These are phyloP conservation scores for Firmiana major DNA, from an alignment of 345 rosid genomes.

Conservation along the genomic window DNA sequence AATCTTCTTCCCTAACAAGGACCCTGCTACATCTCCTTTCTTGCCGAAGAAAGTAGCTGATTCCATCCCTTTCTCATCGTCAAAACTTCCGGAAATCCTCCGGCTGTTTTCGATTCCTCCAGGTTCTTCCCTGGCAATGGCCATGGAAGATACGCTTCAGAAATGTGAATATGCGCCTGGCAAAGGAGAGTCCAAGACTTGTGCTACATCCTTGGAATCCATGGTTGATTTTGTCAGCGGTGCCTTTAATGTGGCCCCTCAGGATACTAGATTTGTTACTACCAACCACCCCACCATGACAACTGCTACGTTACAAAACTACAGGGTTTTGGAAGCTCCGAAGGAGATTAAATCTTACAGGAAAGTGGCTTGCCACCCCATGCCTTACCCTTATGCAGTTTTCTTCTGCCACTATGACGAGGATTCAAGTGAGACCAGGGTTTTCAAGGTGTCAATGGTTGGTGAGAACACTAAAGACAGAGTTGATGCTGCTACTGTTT, in stretches of 20 bases:
- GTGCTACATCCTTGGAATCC: slow-evolving; percentile 38
- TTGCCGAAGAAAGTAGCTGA: slow-evolving; percentile 27
- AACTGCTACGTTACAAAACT: slow-evolving; percentile 21
- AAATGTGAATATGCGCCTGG: slow-evolving; percentile 32
- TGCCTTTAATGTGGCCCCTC: not conserved
- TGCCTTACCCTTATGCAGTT: slow-evolving; percentile 35
- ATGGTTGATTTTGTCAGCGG: too few species aligned
- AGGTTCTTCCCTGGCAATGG: slow-evolving; percentile 31
- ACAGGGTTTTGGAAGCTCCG: slow-evolving; percentile 22
- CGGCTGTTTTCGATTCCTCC: slow-evolving; percentile 26
- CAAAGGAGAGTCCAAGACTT: slow-evolving; percentile 34
- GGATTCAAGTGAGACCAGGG: slow-evolving; percentile 23
- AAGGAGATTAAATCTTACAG: slow-evolving; percentile 27
- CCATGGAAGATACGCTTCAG: slow-evolving; percentile 32
- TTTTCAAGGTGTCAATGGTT: slow-evolving; percentile 25
- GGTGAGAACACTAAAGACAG: slow-evolving; percentile 35
- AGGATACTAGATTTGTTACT: slow-evolving; percentile 13
- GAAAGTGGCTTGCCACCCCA: slow-evolving; percentile 35
- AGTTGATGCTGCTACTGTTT: slow-evolving; percentile 33
- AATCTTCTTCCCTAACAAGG: slow-evolving; percentile 29
- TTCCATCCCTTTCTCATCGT: slow-evolving; percentile 20
- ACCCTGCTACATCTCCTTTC: slow-evolving; percentile 31
- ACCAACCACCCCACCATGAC: slow-evolving; percentile 25
- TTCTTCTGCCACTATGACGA: slow-evolving; percentile 37
- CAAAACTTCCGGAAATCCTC: slow-evolving; percentile 27